Conservation (phyloP, 805 yeast genomes). For the Lachancea mirantina region DNA sequence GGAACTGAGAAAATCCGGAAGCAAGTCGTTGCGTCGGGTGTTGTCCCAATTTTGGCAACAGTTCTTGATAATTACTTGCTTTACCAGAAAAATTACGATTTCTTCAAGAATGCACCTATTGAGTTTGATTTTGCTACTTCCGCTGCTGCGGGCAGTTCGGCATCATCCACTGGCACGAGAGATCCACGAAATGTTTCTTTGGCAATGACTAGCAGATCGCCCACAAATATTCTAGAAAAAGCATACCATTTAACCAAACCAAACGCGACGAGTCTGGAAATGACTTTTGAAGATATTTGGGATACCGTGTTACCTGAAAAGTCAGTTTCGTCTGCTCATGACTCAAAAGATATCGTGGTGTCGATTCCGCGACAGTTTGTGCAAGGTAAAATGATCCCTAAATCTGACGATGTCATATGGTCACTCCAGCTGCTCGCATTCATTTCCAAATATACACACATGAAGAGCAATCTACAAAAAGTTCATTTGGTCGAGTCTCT, state of each 20-base stretch:
- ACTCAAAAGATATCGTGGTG: constrained; percentile 13
- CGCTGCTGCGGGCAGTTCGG: too few relatives aligned
- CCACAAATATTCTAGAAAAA: neutral
- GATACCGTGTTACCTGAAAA: too few relatives aligned
- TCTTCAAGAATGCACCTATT: constrained; percentile 8
- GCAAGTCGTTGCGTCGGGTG: constrained; percentile 85
- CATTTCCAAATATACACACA: constrained; percentile 80
- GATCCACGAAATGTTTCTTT: neutral
- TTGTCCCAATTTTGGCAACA: constrained; percentile 85
- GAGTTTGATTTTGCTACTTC: constrained; percentile 4
- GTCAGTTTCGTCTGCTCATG: too few relatives aligned
- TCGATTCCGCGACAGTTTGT: constrained; percentile 47
- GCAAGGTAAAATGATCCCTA: constrained; percentile 74
- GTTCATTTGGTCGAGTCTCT: constrained; percentile 70
- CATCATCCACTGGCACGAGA: too few relatives aligned
- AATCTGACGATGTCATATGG: constrained; percentile 92
- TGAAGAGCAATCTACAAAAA: constrained; percentile 66
- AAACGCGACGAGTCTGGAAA: constrained; percentile 3
- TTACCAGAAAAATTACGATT: constrained; percentile 32
- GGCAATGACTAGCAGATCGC: neutral
- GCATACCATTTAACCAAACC: constrained; percentile 2
- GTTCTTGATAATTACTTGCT: constrained; percentile 78
- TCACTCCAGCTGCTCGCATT: constrained; percentile 86
- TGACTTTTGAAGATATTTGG: constrained; percentile 5
- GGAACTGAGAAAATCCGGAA: constrained; percentile 83